Conservation (phyloP, 768 basidiomycete species). For the Calocybe indica region DNA sequence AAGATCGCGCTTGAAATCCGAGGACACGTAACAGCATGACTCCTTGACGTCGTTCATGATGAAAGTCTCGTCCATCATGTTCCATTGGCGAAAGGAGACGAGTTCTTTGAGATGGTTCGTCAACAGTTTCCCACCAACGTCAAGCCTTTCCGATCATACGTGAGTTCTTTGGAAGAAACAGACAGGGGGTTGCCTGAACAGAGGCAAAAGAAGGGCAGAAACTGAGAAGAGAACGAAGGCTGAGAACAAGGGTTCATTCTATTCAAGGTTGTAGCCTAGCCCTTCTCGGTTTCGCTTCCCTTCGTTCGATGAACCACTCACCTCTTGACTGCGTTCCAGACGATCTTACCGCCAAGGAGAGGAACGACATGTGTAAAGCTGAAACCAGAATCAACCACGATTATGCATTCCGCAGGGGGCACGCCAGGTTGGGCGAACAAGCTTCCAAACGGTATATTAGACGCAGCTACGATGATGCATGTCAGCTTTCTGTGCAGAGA, state of each 20-base stretch:
- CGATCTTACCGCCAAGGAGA: slow-evolving; percentile 63
- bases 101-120: slow-evolving; percentile 95
- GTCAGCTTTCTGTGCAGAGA: too few species aligned
- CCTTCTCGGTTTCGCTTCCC: too few species aligned
- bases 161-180: slow-evolving; percentile 7
- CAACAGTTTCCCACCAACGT: slow-evolving; percentile 91
- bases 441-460: slow-evolving; percentile 66
- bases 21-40: slow-evolving; percentile 80
- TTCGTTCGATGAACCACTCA: slow-evolving; percentile 18
- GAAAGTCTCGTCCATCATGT: slow-evolving; percentile 96
- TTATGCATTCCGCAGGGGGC: slow-evolving; percentile 66
- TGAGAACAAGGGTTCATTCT: too few species aligned
- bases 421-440: slow-evolving; percentile 50
- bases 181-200: slow-evolving; percentile 1
- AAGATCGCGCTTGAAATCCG: slow-evolving; percentile 64
- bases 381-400: slow-evolving; percentile 89
- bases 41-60: slow-evolving; percentile 94
- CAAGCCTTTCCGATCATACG: slow-evolving; percentile 52
- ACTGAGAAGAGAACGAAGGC: too few species aligned
- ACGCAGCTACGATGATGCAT: slow-evolving; percentile 53
- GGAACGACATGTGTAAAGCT: slow-evolving; percentile 93
- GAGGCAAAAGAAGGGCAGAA: background rate
- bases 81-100: slow-evolving; percentile 93
- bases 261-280: too few species aligned
- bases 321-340: slow-evolving; percentile 84